Percentiles rank a stretch among this genome's conserved stretches.
These are phyloP conservation scores for Clonostachys solani DNA, from an alignment of 2,329 filamentous ascomycete species.

Conservation along the genomic window DNA sequence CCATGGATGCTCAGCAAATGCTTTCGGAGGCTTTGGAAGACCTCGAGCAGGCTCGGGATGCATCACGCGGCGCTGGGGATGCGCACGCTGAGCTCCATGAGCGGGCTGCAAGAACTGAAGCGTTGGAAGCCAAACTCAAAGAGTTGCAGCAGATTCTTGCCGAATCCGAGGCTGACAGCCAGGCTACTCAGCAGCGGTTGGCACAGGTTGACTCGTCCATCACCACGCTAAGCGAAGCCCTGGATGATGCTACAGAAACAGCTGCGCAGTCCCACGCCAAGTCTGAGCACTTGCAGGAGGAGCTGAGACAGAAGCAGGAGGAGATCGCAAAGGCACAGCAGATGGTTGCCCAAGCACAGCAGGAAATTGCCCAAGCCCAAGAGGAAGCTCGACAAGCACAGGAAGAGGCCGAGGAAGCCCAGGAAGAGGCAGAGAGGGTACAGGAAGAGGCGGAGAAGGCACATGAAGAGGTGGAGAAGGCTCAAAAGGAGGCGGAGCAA, in stretches of 20 bases:
- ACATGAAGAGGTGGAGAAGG: slow-evolving; percentile 6
- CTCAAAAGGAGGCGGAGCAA: slow-evolving; percentile 7
- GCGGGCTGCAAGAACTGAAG: slow-evolving; percentile 29
- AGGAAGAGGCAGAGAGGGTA: not conserved
- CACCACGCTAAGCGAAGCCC: slow-evolving; percentile 15
- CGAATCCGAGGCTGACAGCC: slow-evolving; percentile 28
- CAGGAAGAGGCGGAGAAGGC: not conserved
- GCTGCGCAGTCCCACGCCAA: slow-evolving; percentile 18
- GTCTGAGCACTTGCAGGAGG: slow-evolving; percentile 15
- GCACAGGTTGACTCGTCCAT: slow-evolving; percentile 20
- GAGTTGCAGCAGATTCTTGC: slow-evolving; percentile 11
- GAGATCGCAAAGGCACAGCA: slow-evolving; percentile 17
- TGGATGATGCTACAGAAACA: slow-evolving; percentile 19
- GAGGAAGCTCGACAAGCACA: not conserved
- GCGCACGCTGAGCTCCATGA: slow-evolving; percentile 17
- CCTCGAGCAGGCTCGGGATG: slow-evolving; percentile 30
- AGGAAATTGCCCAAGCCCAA: slow-evolving; percentile 1
- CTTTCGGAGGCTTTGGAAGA: slow-evolving; percentile 42
- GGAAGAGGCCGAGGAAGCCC: not conserved
- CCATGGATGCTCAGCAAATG: slow-evolving; percentile 37
- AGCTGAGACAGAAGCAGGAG: slow-evolving; percentile 14
- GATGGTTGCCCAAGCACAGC: slow-evolving; percentile 14
- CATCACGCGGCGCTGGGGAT: slow-evolving; percentile 10
- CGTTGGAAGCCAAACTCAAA: slow-evolving; percentile 25
- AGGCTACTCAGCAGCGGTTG: slow-evolving; percentile 26